Percentiles rank a stretch among this genome's conserved stretches.
Conservation (phyloP, 1,284 basidiomycete species). For the Ganoderma meredithae region DNA sequence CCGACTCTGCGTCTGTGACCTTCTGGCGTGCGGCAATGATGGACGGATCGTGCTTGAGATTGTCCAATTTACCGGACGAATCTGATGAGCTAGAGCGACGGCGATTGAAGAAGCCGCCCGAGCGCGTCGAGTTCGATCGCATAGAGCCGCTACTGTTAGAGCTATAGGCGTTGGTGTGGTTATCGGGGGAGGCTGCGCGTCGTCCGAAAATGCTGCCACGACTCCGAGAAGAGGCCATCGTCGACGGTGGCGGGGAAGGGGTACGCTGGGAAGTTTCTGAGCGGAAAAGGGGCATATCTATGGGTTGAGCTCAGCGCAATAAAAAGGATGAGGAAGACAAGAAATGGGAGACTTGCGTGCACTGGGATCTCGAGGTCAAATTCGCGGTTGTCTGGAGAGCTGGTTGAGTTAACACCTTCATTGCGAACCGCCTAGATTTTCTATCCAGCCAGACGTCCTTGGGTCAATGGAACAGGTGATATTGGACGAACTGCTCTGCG, state of each 20-base stretch:
- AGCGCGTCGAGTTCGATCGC: slow-evolving; percentile 23
- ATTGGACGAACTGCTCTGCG: background rate
- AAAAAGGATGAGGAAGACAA: background rate
- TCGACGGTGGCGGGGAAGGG: slow-evolving; percentile 28
- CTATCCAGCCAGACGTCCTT: slow-evolving; percentile 13
- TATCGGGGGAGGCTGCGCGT: slow-evolving; percentile 30
- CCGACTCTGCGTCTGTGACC: slow-evolving; percentile 59
- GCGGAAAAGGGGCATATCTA: slow-evolving; percentile 35
- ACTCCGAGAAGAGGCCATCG: slow-evolving; percentile 23
- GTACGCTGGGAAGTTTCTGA: slow-evolving; percentile 22
- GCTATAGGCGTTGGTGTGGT: slow-evolving; percentile 7
- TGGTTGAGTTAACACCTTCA: background rate
- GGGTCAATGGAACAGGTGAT: slow-evolving; percentile 34
- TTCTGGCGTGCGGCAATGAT: slow-evolving; percentile 60
- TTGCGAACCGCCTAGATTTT: slow-evolving; percentile 13
- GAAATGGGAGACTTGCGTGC: slow-evolving; percentile 3
- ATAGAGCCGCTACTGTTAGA: slow-evolving; percentile 25
- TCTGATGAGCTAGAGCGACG: slow-evolving; percentile 39
- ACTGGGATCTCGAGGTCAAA: background rate
- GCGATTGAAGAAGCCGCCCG: slow-evolving; percentile 39
- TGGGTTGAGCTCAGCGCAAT: background rate
- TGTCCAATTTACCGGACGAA: slow-evolving; percentile 16
- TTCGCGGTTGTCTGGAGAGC: background rate
- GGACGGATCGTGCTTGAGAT: slow-evolving; percentile 52
- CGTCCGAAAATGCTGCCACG: slow-evolving; percentile 34